Evolutionary conservation across 148 eudicot genomes (phyloP).

Genomic region (Polygonum aviculare): DNA sequence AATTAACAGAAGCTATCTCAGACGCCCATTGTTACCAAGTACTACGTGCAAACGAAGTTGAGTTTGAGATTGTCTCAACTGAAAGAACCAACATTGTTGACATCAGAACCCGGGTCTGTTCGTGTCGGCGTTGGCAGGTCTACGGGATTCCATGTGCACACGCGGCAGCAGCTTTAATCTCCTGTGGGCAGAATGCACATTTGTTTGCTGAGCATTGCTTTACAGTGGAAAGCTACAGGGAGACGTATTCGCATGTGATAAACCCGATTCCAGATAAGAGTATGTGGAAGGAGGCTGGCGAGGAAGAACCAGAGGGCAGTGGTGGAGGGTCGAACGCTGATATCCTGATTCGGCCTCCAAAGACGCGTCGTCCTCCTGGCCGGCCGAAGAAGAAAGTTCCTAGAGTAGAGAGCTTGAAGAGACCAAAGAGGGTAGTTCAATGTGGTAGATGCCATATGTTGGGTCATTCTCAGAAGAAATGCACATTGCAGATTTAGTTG

Average conservation of each 20-base stretch:
- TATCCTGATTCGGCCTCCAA: slow-evolving; percentile 62
- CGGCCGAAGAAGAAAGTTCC: slow-evolving; percentile 96
- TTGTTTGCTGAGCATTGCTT: slow-evolving; percentile 85
- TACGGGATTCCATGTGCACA: slow-evolving; percentile 97
- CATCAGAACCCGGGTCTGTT: slow-evolving; percentile 66
- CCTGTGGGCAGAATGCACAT: slow-evolving; percentile 84
- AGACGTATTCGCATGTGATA: slow-evolving; percentile 72
- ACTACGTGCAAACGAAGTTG: slow-evolving; percentile 93
- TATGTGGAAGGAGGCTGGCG: slow-evolving; percentile 58
- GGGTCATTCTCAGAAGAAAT: slow-evolving; percentile 96
- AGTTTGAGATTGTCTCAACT: slow-evolving; percentile 94
- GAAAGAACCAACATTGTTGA: slow-evolving; percentile 96
- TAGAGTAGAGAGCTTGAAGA: slow-evolving; percentile 75
- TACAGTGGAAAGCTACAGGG: slow-evolving; percentile 70
- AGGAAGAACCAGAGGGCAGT: slow-evolving; percentile 38
- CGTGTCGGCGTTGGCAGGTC: slow-evolving; percentile 91
- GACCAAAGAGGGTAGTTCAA: slow-evolving; percentile 88
- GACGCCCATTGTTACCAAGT: slow-evolving; percentile 91
- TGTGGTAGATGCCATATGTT: slow-evolving; percentile 96
- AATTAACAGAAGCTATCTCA: slow-evolving; percentile 69
- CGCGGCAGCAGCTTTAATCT: slow-evolving; percentile 91
- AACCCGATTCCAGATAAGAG: slow-evolving; percentile 63
- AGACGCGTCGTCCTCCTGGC: slow-evolving; percentile 94
- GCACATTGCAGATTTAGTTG: slow-evolving; percentile 55
- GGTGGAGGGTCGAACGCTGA: slow-evolving; percentile 41